These are phyloP conservation scores for Omphalotus olearius DNA, from an alignment of 1,284 basidiomycete species.

Conservation along the genomic window DNA sequence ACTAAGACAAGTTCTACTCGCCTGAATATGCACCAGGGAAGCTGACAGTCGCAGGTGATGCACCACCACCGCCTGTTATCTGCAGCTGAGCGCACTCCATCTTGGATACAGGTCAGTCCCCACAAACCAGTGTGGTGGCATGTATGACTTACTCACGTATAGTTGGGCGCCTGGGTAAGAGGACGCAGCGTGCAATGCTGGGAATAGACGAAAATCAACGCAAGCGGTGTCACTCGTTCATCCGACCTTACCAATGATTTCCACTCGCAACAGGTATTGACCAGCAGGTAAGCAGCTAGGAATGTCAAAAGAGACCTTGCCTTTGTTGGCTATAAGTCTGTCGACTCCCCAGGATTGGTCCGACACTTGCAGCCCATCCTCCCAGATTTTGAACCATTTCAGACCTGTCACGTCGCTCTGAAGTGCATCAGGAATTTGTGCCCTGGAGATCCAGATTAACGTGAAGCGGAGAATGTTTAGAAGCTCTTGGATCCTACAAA, in stretches of 20 bases:
- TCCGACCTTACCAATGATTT: constrained; percentile 11
- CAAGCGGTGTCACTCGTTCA: too few species aligned
- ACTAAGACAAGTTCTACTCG: constrained; percentile 15
- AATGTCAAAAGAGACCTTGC: constrained; percentile 37
- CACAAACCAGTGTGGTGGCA: neutral
- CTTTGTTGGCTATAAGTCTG: constrained; percentile 37
- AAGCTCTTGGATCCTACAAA: constrained; percentile 31
- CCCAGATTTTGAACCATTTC: constrained; percentile 51
- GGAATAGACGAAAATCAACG: neutral
- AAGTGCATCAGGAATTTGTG: constrained; percentile 17
- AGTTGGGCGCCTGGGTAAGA: constrained; percentile 50
- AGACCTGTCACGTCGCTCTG: constrained; percentile 27
- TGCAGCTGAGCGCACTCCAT: constrained; percentile 37
- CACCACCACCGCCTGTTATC: constrained; percentile 40
- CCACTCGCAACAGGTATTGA: constrained; percentile 35
- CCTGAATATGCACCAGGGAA: constrained; percentile 47
- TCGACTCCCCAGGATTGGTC: constrained; percentile 32
- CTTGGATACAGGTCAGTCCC: constrained; percentile 15
- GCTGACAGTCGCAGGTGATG: constrained; percentile 41
- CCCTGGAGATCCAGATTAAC: constrained; percentile 25
- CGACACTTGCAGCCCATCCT: constrained; percentile 19
- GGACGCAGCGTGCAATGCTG: constrained; percentile 29
- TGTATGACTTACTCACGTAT: constrained; percentile 28
- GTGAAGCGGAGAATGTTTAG: neutral
- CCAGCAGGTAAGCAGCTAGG: constrained; percentile 36